Evolutionary conservation across 2,329 filamentous ascomycete genomes (phyloP).

Genomic region (Cladosporium sp.): DNA sequence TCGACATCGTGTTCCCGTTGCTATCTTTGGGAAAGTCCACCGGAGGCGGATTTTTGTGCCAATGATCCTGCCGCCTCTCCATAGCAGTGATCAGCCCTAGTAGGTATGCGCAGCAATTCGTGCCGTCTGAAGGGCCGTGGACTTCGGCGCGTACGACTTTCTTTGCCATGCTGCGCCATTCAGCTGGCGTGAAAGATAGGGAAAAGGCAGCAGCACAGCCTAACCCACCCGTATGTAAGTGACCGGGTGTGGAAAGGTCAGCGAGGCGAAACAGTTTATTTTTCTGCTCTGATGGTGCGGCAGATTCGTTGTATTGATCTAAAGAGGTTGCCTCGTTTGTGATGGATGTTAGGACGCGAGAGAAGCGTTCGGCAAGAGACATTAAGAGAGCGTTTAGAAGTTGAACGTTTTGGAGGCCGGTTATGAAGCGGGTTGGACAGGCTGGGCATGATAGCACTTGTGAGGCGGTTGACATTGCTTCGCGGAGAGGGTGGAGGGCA

Average conservation of each 20-base stretch:
- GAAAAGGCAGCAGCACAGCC: constrained; percentile 50
- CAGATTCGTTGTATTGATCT: constrained; percentile 1
- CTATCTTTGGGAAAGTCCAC: constrained; percentile 17
- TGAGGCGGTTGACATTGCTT: constrained; percentile 45
- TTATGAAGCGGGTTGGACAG: constrained; percentile 47
- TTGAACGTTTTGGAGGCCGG: constrained; percentile 49
- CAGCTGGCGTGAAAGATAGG: constrained; percentile 46
- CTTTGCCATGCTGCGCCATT: constrained; percentile 49
- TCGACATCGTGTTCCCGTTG: constrained; percentile 24
- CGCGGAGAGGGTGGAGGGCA: constrained; percentile 44
- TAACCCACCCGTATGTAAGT: constrained; percentile 47
- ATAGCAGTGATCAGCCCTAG: constrained; percentile 42
- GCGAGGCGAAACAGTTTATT: constrained; percentile 47
- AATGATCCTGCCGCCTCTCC: constrained; percentile 46
- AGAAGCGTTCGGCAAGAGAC: constrained; percentile 46
- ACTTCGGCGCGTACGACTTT: constrained; percentile 50
- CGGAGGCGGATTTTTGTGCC: constrained; percentile 39
- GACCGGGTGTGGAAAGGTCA: constrained; percentile 42
- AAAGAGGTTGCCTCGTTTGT: constrained; percentile 42
- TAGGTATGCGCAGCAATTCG: constrained; percentile 38
- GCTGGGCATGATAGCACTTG: constrained; percentile 44
- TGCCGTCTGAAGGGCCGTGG: constrained; percentile 37
- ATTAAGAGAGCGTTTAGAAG: constrained; percentile 46
- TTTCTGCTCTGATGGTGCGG: neutral
- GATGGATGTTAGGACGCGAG: constrained; percentile 44